phyloP scores from a whole-genome alignment of 2,329 filamentous ascomycete genomes.

The Trichoderma semiorbis region DNA sequence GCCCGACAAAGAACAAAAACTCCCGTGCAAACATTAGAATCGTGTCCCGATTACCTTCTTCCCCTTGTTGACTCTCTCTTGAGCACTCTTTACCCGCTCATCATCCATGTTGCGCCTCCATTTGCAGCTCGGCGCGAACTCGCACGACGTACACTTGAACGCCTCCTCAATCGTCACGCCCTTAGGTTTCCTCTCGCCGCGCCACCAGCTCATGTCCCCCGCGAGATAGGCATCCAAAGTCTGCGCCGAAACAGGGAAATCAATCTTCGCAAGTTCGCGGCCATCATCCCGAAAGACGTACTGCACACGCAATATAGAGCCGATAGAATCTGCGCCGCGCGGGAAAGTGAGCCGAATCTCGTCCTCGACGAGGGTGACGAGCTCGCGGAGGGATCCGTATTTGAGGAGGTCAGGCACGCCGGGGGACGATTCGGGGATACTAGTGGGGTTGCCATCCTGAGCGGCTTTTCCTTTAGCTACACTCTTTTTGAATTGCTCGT shows the following conservation, averaged over 20 bases:
- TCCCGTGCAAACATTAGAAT: not conserved
- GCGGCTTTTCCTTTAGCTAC: slow-evolving; percentile 4
- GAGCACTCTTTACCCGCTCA: slow-evolving; percentile 38
- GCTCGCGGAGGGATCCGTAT: slow-evolving; percentile 47
- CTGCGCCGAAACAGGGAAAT: slow-evolving; percentile 64
- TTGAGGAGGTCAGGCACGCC: slow-evolving; percentile 37
- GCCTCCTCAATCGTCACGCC: slow-evolving; percentile 82
- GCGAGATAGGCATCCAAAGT: slow-evolving; percentile 63
- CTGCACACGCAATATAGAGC: slow-evolving; percentile 50
- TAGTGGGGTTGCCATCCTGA: not conserved
- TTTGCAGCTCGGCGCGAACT: slow-evolving; percentile 73
- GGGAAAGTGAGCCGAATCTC: slow-evolving; percentile 54
- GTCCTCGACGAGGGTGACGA: slow-evolving; percentile 43
- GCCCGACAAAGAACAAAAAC: not conserved
- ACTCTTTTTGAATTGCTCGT: not conserved
- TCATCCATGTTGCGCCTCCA: slow-evolving; percentile 73
- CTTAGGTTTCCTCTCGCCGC: slow-evolving; percentile 64
- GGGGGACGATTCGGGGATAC: slow-evolving; percentile 8
- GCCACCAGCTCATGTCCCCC: slow-evolving; percentile 83
- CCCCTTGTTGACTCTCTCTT: slow-evolving; percentile 23
- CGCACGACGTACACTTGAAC: slow-evolving; percentile 82
- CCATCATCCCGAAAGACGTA: slow-evolving; percentile 54
- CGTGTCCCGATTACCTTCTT: slow-evolving; percentile 20
- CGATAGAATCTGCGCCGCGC: slow-evolving; percentile 45
- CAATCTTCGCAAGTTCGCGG: slow-evolving; percentile 49